Percentiles rank a stretch among this genome's conserved stretches.
phyloP scores from a whole-genome alignment of 140 eudicot species.

The Flaveria floridana region DNA sequence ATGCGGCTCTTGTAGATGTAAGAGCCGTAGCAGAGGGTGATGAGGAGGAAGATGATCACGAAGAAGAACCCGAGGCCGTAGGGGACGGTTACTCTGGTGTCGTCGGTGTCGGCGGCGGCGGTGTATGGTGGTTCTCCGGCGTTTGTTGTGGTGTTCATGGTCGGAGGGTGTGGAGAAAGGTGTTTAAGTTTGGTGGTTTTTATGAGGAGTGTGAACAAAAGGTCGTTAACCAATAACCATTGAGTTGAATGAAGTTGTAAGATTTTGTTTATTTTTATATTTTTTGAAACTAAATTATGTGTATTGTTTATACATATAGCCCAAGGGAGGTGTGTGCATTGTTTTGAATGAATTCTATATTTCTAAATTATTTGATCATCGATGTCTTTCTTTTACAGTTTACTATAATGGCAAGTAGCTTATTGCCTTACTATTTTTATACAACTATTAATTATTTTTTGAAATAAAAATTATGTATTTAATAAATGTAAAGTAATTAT shows the following conservation, averaged over 20 bases:
- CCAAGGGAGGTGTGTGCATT: conserved; percentile 19
- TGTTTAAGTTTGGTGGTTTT: not conserved
- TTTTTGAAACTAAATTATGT: not conserved
- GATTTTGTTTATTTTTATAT: not conserved
- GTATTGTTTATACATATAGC: conserved; percentile 9
- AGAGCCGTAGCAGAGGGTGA: conserved; percentile 32
- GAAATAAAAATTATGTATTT: too few relatives aligned
- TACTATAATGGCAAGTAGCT: conserved; percentile 7
- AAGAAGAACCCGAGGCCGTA: conserved; percentile 24
- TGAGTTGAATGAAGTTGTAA: conserved; percentile 5
- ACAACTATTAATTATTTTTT: too few relatives aligned
- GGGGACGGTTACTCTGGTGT: not conserved
- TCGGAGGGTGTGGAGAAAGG: not conserved
- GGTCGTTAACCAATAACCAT: not conserved
- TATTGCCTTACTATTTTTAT: too few relatives aligned
- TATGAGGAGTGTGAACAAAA: not conserved
- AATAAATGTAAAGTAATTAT: too few relatives aligned
- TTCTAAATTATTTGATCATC: not conserved
- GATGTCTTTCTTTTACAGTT: not conserved
- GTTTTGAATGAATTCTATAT: not conserved
- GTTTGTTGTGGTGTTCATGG: conserved; percentile 25
- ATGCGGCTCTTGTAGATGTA: conserved; percentile 26
- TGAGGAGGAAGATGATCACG: conserved; percentile 13
- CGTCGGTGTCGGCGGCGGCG: not conserved
- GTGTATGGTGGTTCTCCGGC: conserved; percentile 26